Base-by-base conservation (phyloP, 495 filamentous ascomycete genomes). In the Sporormia fimetaria region DNA sequence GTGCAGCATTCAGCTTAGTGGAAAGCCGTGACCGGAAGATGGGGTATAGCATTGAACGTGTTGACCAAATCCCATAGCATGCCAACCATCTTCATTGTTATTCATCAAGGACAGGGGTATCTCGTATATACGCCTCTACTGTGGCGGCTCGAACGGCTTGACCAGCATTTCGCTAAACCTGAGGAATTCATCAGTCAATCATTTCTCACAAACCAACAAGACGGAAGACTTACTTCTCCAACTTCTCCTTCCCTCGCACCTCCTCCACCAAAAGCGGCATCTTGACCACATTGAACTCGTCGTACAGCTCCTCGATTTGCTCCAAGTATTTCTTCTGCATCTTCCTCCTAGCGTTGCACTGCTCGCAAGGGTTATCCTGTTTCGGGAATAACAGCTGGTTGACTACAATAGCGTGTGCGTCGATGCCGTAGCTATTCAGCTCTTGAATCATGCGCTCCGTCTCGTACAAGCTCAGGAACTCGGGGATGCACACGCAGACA, bases 251-350 rank as follows among this genome's bases (percentile, higher is more conserved):
- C 10, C 90, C 90, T 47, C 92, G 68, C 5, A 99, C 85, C 59
- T 99, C 90, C 61, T 96, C 88, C 2, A 90, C 82, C 54, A 99
- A 63, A 49, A 96, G 63, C 15, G 90, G 90, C 83, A 95, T 94
- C 66, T 85, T 86, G 31, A 99, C 88, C 22, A 99, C 88, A 60
- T 99, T 94, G 62, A 99, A 99, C 59, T 99, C 90, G 49, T 95
- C 87, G 54, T 99, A 99, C 34, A 99, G 63, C 68, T 99, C 92
- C 64, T 94, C 86, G 47, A 96, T 96, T 68, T 99, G 90, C 54
- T 94, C 88, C 16, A 99, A 67, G 56, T 99, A 99, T 63, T 99
- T 99, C 76, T 88, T 92, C 68, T 99, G 90, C 90, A 99, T 99
- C 67, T 87, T 87, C 55, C 88, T 71, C 40, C 90, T 68, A 20